Conservation (phyloP, 1,284 basidiomycete species). For the Athelia psychrophila region DNA sequence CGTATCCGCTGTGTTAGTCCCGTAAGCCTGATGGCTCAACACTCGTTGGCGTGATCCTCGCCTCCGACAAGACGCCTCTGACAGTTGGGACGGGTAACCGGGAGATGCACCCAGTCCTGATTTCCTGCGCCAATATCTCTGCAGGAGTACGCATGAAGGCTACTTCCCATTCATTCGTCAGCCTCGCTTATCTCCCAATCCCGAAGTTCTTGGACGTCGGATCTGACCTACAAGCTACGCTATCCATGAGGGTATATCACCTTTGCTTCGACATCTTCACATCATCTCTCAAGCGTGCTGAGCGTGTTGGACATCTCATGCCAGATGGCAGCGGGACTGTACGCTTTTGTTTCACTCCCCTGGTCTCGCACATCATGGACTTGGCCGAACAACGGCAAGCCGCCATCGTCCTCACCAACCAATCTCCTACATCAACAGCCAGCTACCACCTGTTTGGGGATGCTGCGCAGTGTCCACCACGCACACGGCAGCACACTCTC, state of each 20-base stretch:
- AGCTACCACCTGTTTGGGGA: not conserved
- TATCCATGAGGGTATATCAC: conserved; percentile 6
- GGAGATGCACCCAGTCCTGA: conserved; percentile 2
- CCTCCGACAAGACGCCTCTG: conserved; percentile 3
- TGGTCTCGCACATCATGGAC: conserved; percentile 1
- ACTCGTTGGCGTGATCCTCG: not conserved
- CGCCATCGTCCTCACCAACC: not conserved
- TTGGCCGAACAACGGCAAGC: conserved; percentile 7
- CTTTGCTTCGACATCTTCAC: conserved; percentile 6
- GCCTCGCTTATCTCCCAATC: not conserved
- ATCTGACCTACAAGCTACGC: conserved; percentile 1
- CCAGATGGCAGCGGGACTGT: conserved; percentile 2
- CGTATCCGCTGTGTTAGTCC: not conserved
- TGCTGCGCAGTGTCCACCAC: not conserved
- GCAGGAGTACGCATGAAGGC: conserved; percentile 1
- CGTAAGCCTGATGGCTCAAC: not conserved
- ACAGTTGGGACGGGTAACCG: conserved; percentile 1
- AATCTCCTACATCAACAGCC: not conserved
- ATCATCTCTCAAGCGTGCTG: not conserved
- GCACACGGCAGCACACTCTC: not conserved
- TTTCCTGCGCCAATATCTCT: conserved; percentile 1
- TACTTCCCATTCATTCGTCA: not conserved
- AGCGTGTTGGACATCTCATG: not conserved
- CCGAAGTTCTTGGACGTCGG: conserved; percentile 7
- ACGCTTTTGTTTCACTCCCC: conserved; percentile 3